Evolutionary conservation across 352 stramenopile genomes (phyloP), one percentile per base, ranked within the genome.

Genomic region (Pythium volutum): DNA sequence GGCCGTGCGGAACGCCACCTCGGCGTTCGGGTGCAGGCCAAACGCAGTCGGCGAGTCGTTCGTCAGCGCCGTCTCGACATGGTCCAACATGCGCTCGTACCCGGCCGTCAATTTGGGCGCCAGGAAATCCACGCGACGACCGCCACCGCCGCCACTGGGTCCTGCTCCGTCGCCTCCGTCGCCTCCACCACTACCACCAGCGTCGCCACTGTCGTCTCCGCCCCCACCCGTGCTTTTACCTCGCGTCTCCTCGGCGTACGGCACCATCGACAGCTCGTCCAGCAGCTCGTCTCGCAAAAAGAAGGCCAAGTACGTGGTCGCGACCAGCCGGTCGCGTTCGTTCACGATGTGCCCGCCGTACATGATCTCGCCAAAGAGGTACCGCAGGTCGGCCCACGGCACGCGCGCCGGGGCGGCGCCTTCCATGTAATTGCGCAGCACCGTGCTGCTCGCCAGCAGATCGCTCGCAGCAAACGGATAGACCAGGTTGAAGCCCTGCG

Each of bases 351-450:
- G 87, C 2, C 87, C 87, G 18, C 87, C 85, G 66, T 95, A 95
- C 85, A 95, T 93, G 69, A 95, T 95, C 66, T 95, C 84, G 0
- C 87, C 87, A 74, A 95, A 90, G 18, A 95, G 57, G 59, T 95
- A 95, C 22, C 90, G 77, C 26, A 98, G 62, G 66, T 97, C 91
- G 6, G 81, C 82, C 90, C 91, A 97, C 31, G 91, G 90, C 3
- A 97, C 87, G 18, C 84, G 89, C 4, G 77, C 79, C 0, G 88
- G 88, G 1, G 84, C 87, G 48, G 92, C 97, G 41, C 52, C 56
- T 38, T 97, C 91, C 89, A 97, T 97, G 72, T 97, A 97, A 59
- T 97, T 97, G 31, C 77, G 73, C 4, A 97, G 60, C 47, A 96
- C 87, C 1, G 83, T 88, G 20, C 82, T 89, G 41, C 84, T 96